A percentile compares a stretch with the other conserved stretches of the same genome.
phyloP scores from a whole-genome alignment of 257 asterid species.

The Solanum clarkiae region DNA sequence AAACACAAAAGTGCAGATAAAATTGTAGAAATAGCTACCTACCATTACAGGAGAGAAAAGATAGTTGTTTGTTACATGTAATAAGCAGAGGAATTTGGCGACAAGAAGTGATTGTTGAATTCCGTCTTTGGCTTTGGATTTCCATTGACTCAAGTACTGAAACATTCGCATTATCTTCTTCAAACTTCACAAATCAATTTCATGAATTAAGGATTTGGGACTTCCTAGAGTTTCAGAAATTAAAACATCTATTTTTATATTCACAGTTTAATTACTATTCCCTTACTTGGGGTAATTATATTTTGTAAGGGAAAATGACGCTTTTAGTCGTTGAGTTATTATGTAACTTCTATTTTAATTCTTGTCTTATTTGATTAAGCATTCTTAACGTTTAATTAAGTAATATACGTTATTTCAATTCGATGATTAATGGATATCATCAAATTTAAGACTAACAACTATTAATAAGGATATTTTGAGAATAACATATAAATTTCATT shows the following conservation, averaged over 20 bases:
- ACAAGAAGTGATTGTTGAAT: slow-evolving; percentile 37
- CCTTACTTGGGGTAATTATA: too few species aligned
- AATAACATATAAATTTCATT: too few species aligned
- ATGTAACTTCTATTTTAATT: rapidly evolving
- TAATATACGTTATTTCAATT: too few species aligned
- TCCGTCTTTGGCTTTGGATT: slow-evolving; percentile 43
- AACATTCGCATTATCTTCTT: slow-evolving; percentile 19
- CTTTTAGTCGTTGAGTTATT: too few species aligned
- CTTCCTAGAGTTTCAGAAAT: not conserved
- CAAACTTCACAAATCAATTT: not conserved
- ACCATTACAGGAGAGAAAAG: slow-evolving; percentile 64
- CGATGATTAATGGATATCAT: too few species aligned
- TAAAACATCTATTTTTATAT: too few species aligned
- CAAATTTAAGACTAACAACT: too few species aligned
- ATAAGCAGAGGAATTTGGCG: slow-evolving; percentile 56
- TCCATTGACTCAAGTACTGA: slow-evolving; percentile 25
- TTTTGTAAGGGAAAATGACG: too few species aligned
- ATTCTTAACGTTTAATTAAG: too few species aligned
- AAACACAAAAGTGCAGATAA: not conserved
- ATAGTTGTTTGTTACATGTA: slow-evolving; percentile 62
- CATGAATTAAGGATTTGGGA: not conserved
- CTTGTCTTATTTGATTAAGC: too few species aligned
- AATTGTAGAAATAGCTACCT: not conserved
- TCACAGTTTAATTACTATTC: too few species aligned
- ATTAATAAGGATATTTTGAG: too few species aligned